These are phyloP conservation scores for Pseudogymnoascus sp. DNA, from an alignment of 2,329 filamentous ascomycete genomes.

Conservation along the genomic window DNA sequence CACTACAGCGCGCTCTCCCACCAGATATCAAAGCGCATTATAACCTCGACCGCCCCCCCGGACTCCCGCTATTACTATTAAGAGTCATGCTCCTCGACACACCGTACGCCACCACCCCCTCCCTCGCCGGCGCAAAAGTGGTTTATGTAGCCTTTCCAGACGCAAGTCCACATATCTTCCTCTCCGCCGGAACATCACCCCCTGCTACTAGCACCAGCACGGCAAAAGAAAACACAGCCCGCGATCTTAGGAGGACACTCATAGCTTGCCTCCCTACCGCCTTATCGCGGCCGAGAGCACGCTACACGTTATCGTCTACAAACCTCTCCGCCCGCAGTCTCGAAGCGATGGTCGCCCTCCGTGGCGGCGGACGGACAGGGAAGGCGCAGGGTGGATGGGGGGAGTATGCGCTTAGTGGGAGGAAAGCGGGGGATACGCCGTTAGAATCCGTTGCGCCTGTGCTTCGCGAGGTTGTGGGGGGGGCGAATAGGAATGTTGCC, in stretches of 20 bases:
- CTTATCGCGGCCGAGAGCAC: constrained; percentile 62
- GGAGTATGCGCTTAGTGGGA: constrained; percentile 60
- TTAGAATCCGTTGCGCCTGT: constrained; percentile 38
- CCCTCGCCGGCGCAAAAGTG: constrained; percentile 49
- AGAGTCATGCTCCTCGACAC: constrained; percentile 73
- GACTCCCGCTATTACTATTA: constrained; percentile 62
- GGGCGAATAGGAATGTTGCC: not conserved
- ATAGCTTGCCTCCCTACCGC: constrained; percentile 76
- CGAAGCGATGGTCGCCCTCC: constrained; percentile 56
- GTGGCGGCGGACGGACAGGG: constrained; percentile 62
- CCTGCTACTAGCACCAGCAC: constrained; percentile 54
- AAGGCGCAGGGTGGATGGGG: constrained; percentile 70
- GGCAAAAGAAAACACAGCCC: constrained; percentile 32
- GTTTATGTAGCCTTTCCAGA: constrained; percentile 79
- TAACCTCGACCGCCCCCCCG: constrained; percentile 62
- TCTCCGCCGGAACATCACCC: constrained; percentile 48
- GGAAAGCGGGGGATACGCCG: constrained; percentile 40
- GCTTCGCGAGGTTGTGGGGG: constrained; percentile 27
- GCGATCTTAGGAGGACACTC: constrained; percentile 60
- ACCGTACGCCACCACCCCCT: constrained; percentile 60
- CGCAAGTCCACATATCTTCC: constrained; percentile 66
- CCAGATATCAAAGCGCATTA: constrained; percentile 80
- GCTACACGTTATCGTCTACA: constrained; percentile 61
- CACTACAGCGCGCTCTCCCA: constrained; percentile 63
- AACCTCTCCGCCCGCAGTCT: constrained; percentile 64